Evolutionary conservation across 768 basidiomycete species (phyloP).

Genomic region (Xanthoconium stramineum): DNA sequence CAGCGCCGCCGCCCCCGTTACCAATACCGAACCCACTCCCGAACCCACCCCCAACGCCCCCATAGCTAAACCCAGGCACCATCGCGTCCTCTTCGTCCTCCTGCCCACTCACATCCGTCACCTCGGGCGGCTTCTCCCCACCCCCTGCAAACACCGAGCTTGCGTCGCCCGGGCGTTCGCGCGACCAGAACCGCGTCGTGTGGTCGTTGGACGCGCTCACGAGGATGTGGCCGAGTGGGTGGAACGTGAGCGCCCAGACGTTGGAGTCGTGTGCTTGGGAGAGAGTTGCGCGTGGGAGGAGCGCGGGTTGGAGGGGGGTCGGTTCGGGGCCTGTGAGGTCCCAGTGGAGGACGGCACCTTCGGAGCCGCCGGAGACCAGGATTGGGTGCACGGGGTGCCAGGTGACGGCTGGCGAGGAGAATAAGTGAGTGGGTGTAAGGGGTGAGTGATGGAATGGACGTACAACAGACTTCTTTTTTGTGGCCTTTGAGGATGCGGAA

Average conservation of each 20-base stretch:
- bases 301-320: slow-evolving; percentile 34
- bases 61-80: slow-evolving; percentile 71
- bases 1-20: slow-evolving; percentile 14
- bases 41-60: slow-evolving; percentile 3
- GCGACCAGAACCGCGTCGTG: slow-evolving; percentile 98
- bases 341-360: slow-evolving; percentile 95
- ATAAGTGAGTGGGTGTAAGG: neutral
- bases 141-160: slow-evolving; percentile 75
- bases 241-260: slow-evolving; percentile 94
- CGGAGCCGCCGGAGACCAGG: slow-evolving; percentile 90
- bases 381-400: slow-evolving; percentile 97
- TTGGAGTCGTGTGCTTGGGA: slow-evolving; percentile 98
- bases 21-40: slow-evolving; percentile 22
- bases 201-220: slow-evolving; percentile 96
- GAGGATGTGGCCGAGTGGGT: slow-evolving; percentile 93
- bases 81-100: slow-evolving; percentile 75
- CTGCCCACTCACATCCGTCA: slow-evolving; percentile 50
- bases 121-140: slow-evolving; percentile 81
- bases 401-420: slow-evolving; percentile 59
- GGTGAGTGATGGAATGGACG: slow-evolving; percentile 28
- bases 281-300: slow-evolving; percentile 74
- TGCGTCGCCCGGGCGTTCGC: slow-evolving; percentile 83
- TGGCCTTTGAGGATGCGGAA: slow-evolving; percentile 90
- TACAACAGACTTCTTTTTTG: slow-evolving; percentile 97
- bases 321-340: slow-evolving; percentile 68